phyloP scores from a whole-genome alignment of 768 basidiomycete genomes.

The Filobasidium wieringae region DNA sequence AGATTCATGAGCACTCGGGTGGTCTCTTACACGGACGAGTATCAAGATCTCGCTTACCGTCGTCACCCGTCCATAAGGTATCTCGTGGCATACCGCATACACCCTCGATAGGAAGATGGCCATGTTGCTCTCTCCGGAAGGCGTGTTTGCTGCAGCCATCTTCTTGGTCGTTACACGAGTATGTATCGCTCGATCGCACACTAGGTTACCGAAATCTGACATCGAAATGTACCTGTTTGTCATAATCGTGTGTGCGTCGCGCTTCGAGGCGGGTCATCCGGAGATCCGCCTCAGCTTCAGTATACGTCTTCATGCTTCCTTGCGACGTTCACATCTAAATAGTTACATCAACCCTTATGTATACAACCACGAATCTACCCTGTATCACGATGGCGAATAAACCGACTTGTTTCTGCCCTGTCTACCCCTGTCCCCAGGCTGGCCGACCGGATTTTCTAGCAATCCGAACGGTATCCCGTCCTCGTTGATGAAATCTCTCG shows the following conservation, averaged over 20 bases:
- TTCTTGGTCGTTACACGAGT: no score
- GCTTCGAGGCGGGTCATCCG: no score
- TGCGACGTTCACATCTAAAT: no score
- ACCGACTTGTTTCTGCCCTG: neutral
- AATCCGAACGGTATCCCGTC: neutral
- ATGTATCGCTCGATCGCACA: no score
- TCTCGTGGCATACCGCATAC: slow-evolving; percentile 10
- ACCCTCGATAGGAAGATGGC: slow-evolving; percentile 2
- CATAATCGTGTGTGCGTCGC: no score
- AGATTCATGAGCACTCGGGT: neutral
- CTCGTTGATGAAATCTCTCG: slow-evolving; percentile 6
- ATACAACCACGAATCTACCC: no score
- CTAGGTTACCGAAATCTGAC: no score
- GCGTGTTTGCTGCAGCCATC: no score
- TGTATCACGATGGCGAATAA: neutral
- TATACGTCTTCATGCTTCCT: no score
- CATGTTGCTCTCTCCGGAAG: slow-evolving; percentile 1
- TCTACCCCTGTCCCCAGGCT: neutral
- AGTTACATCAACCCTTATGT: no score
- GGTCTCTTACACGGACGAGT: neutral
- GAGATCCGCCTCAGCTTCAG: neutral
- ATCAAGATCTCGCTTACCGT: neutral
- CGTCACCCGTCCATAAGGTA: slow-evolving; percentile 7
- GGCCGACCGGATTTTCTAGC: neutral
- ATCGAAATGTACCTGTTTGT: no score